A percentile compares a stretch with the other conserved stretches of the same genome.
phyloP scores from a whole-genome alignment of 1,139 yeast genomes.

The Kodamaea suecica region DNA sequence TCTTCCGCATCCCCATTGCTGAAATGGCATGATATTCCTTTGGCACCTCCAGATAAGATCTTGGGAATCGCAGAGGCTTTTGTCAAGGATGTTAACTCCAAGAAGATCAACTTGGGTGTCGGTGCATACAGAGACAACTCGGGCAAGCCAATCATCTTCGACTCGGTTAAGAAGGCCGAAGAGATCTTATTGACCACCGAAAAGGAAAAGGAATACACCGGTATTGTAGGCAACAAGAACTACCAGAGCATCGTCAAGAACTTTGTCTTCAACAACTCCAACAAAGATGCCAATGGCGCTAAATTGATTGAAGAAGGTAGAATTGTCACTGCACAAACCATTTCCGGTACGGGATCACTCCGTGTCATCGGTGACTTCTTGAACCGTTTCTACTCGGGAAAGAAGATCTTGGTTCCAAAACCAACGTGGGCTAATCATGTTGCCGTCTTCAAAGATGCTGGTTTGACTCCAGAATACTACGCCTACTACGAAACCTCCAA shows the following conservation, averaged over 20 bases:
- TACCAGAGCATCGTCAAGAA: slow-evolving; percentile 48
- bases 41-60: slow-evolving; percentile 74
- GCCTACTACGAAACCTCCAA: slow-evolving; percentile 52
- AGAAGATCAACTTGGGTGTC: slow-evolving; percentile 49
- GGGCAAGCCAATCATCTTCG: slow-evolving; percentile 49
- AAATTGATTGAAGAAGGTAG: slow-evolving; percentile 46
- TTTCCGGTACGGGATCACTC: slow-evolving; percentile 60
- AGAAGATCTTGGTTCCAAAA: slow-evolving; percentile 55
- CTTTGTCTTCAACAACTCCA: slow-evolving; percentile 50
- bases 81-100: slow-evolving; percentile 37
- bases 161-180: slow-evolving; percentile 48
- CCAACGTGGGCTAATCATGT: slow-evolving; percentile 81
- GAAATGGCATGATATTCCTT: slow-evolving; percentile 46
- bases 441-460: slow-evolving; percentile 54
- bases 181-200: slow-evolving; percentile 37
- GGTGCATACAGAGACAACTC: slow-evolving; percentile 50
- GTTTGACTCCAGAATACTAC: slow-evolving; percentile 40
- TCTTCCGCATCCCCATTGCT: slow-evolving; percentile 20
- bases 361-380: slow-evolving; percentile 56
- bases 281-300: slow-evolving; percentile 47
- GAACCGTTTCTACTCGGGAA: slow-evolving; percentile 42
- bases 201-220: slow-evolving; percentile 57
- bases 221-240: slow-evolving; percentile 49
- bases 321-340: slow-evolving; percentile 55
- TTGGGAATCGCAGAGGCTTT: slow-evolving; percentile 62